phyloP scores from a whole-genome alignment of 345 rosid species.

The Eucalyptus polybractea region DNA sequence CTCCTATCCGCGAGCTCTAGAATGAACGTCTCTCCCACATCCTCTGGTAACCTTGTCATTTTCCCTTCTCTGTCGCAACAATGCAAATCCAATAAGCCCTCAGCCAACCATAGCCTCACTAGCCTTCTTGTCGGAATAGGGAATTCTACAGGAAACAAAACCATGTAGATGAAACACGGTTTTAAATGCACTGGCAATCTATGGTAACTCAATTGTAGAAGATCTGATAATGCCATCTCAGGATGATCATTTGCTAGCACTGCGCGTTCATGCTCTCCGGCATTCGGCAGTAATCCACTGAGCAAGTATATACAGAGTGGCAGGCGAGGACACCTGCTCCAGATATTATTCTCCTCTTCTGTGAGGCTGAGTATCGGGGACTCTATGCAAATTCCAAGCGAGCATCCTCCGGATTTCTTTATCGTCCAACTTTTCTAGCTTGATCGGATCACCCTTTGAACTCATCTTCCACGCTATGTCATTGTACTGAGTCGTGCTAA shows the following conservation, averaged over 20 bases:
- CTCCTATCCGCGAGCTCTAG: not conserved
- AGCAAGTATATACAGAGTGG: not conserved
- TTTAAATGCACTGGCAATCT: not conserved
- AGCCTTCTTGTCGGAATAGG: conserved; percentile 6
- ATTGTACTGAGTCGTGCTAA: not conserved
- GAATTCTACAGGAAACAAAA: not conserved
- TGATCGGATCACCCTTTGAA: not conserved
- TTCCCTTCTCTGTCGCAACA: not conserved
- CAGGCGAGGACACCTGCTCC: not conserved
- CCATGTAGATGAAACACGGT: conserved; percentile 5
- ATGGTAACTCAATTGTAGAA: not conserved
- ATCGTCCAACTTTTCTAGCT: not conserved
- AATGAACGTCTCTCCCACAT: not conserved
- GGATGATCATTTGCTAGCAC: not conserved
- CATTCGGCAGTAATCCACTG: not conserved
- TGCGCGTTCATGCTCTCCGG: not conserved
- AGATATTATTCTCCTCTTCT: not conserved
- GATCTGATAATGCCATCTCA: too few species aligned
- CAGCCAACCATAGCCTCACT: conserved; percentile 7
- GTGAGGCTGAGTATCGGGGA: too few species aligned
- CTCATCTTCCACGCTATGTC: rapidly evolving
- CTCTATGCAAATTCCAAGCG: too few species aligned
- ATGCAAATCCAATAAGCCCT: not conserved
- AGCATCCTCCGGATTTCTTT: rapidly evolving
- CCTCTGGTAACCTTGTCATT: not conserved